Base-by-base conservation (phyloP, 768 basidiomycete genomes). In the Trichaptum fuscoviolaceum region DNA sequence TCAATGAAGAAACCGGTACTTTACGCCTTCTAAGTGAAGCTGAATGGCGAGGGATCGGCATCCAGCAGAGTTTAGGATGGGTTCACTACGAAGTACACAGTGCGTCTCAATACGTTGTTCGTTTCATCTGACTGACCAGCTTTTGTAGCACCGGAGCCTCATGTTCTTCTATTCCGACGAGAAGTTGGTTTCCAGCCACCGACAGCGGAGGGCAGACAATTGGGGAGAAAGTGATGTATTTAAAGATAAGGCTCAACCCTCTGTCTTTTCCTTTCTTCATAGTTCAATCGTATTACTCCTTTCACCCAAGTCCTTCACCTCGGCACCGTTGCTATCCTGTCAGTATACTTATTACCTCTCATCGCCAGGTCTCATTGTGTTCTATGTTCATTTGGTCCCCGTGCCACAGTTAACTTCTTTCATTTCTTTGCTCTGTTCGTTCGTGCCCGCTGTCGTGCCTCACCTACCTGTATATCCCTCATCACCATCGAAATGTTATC, bases 1-100 rank as follows among this genome's bases (percentile, higher is more conserved):
- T 94, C 75, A 87, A 85, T 62, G 85, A 87, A 67, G 91, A 94
- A 69, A 83, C 86, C 57, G 92, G 93, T 6, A 86, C 89, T 4
- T 82, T 99, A 64, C 86, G 95, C 3, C 85, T 98, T 57, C 80
- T 99, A 66, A 76, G 85, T 2, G 96, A 99, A 74, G 78, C 84
- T 58, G 97, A 99, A 77, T 99, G 96, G 96, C 85, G 96, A 75
- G 92, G 92, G 0, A 94, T 99, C 65, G 96, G 96, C 9, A 96
- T 98, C 69, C 92, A 91, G 57, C 96, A 99, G 78, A 95, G 93
- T 76, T 81, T 96, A 25, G 96, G 96, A 3, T 99, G 96, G 95
- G 92, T 93, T 73, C 95, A 97, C 72, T 98, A 96, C 72, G 95
- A 96, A 81, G 92, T 96, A n/a, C 96, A 98, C 73, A 92, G 95